Percentiles rank a stretch among this genome's conserved stretches.
phyloP scores from a whole-genome alignment of 2,329 filamentous ascomycete genomes.

The Aspergillus melleus region DNA sequence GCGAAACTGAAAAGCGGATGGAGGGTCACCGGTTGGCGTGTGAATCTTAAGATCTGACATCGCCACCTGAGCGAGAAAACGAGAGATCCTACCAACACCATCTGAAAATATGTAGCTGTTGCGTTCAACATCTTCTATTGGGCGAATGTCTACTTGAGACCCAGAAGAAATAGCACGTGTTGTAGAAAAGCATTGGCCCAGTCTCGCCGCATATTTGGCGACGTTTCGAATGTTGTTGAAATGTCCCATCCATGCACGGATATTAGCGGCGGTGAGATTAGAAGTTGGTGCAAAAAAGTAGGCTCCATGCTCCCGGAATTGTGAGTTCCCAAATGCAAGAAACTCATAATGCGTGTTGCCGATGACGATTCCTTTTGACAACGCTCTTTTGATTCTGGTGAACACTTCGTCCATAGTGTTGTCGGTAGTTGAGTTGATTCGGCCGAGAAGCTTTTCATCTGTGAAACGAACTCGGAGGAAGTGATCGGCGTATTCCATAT shows the following conservation, averaged over 20 bases:
- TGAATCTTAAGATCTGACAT: slow-evolving; percentile 66
- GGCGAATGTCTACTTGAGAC: slow-evolving; percentile 58
- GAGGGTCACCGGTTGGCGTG: slow-evolving; percentile 55
- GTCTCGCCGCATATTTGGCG: slow-evolving; percentile 84
- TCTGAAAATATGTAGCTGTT: slow-evolving; percentile 79
- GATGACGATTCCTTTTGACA: slow-evolving; percentile 77
- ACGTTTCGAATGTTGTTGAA: slow-evolving; percentile 78
- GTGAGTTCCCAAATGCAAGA: slow-evolving; percentile 91
- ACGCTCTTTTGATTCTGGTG: slow-evolving; percentile 67
- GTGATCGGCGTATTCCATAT: slow-evolving; percentile 66
- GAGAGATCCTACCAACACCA: slow-evolving; percentile 90
- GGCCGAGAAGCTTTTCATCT: slow-evolving; percentile 69
- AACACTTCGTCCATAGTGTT: slow-evolving; percentile 69
- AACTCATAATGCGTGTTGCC: slow-evolving; percentile 84
- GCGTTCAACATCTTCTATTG: slow-evolving; percentile 68
- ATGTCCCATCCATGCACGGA: slow-evolving; percentile 82
- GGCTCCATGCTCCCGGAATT: slow-evolving; percentile 85
- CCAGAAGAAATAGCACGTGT: slow-evolving; percentile 71
- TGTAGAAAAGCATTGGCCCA: slow-evolving; percentile 95
- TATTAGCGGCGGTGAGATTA: slow-evolving; percentile 68
- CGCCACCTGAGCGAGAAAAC: slow-evolving; percentile 71
- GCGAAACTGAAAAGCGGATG: slow-evolving; percentile 88
- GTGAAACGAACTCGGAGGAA: slow-evolving; percentile 90
- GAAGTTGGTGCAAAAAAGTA: slow-evolving; percentile 84
- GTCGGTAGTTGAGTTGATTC: slow-evolving; percentile 59